Conservation (phyloP, 768 basidiomycete genomes). For the Baorangia bicolor region DNA sequence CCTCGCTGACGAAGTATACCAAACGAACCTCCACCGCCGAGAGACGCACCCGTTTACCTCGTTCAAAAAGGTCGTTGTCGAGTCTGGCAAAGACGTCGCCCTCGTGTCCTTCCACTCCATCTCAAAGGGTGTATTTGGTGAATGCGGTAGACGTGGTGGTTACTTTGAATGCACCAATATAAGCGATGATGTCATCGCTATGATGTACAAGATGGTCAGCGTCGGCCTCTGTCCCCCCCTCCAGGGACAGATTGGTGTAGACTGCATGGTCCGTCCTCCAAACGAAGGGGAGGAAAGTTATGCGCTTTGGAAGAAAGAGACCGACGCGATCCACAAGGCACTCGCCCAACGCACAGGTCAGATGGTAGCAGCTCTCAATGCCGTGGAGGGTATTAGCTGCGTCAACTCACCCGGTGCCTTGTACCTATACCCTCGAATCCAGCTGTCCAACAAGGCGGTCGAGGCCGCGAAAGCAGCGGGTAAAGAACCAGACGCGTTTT, state of each 20-base stretch:
- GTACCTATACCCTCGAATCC: slow-evolving; percentile 88
- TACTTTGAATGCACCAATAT: slow-evolving; percentile 95
- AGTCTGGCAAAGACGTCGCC: slow-evolving; percentile 59
- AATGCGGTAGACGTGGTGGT: slow-evolving; percentile 96
- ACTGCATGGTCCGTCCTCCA: slow-evolving; percentile 91
- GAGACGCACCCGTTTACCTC: slow-evolving; percentile 76
- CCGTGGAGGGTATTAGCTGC: slow-evolving; percentile 85
- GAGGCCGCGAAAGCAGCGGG: slow-evolving; percentile 68
- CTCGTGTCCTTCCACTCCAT: slow-evolving; percentile 97
- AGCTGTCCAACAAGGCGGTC: slow-evolving; percentile 68
- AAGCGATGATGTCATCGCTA: slow-evolving; percentile 68
- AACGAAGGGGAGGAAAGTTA: slow-evolving; percentile 73
- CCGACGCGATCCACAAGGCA: slow-evolving; percentile 71
- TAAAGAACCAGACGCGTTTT: slow-evolving; percentile 87
- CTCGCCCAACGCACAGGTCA: slow-evolving; percentile 65
- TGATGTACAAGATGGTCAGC: slow-evolving; percentile 95
- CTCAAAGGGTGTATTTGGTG: slow-evolving; percentile 93
- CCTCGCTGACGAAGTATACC: slow-evolving; percentile 99
- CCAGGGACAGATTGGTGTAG: slow-evolving; percentile 90
- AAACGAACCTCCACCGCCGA: slow-evolving; percentile 80
- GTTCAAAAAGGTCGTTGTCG: slow-evolving; percentile 86
- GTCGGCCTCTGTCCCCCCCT: slow-evolving; percentile 89
- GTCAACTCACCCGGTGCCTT: slow-evolving; percentile 89
- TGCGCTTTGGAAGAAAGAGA: slow-evolving; percentile 79
- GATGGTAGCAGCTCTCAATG: slow-evolving; percentile 81